These are phyloP conservation scores for Pseudogymnoascus sp. DNA, from an alignment of 2,329 filamentous ascomycete species.

Conservation along the genomic window DNA sequence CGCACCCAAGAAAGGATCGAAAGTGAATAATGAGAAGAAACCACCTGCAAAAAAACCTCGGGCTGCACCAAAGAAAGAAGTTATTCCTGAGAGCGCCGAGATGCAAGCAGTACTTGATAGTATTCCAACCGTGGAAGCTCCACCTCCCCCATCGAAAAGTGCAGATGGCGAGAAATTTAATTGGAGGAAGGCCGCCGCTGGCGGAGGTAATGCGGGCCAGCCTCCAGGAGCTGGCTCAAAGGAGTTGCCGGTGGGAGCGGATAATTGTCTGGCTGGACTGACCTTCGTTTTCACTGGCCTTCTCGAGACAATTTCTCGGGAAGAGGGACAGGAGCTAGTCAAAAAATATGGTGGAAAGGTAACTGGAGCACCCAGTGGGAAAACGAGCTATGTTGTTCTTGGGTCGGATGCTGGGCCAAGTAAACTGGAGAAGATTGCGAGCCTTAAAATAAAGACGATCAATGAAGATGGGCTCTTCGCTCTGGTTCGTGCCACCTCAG, in stretches of 20 bases:
- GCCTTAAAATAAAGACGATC: constrained; percentile 79
- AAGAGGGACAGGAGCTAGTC: constrained; percentile 76
- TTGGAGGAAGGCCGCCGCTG: constrained; percentile 54
- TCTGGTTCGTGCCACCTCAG: constrained; percentile 54
- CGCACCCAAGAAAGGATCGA: constrained; percentile 49
- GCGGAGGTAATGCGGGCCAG: constrained; percentile 53
- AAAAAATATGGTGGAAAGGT: constrained; percentile 94
- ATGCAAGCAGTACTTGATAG: constrained; percentile 81
- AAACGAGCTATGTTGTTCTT: constrained; percentile 89
- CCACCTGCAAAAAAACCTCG: constrained; percentile 28
- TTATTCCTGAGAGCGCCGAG: constrained; percentile 57
- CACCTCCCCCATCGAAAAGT: constrained; percentile 70
- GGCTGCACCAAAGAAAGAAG: constrained; percentile 51
- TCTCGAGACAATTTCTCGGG: constrained; percentile 68
- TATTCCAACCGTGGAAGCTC: constrained; percentile 74
- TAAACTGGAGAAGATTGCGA: constrained; percentile 79
- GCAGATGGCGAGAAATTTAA: constrained; percentile 65
- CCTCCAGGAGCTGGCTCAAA: constrained; percentile 54
- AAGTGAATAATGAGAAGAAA: constrained; percentile 26
- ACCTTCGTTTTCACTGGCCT: constrained; percentile 95
- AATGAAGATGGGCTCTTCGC: constrained; percentile 88
- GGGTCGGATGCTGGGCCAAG: constrained; percentile 87
- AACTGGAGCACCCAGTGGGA: constrained; percentile 75
- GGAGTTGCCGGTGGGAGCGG: constrained; percentile 73
- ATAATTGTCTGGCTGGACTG: constrained; percentile 83